Evolutionary conservation across 1,139 yeast genomes (phyloP).

Genomic region (Entelexis paramagnoliae): DNA sequence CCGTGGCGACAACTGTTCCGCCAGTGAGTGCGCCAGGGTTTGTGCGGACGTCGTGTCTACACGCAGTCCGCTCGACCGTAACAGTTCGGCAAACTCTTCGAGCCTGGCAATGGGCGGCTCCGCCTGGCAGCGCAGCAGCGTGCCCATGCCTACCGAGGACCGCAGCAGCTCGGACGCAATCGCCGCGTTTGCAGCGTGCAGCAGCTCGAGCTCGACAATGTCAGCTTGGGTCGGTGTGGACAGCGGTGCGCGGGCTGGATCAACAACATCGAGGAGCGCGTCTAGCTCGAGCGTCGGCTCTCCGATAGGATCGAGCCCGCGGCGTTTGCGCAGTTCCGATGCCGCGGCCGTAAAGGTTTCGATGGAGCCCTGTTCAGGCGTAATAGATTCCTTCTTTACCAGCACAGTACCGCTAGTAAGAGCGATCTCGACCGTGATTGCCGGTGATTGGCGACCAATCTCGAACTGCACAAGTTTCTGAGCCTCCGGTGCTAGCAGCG

Average conservation of each 20-base stretch:
- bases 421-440: constrained; percentile 73
- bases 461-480: constrained; percentile 48
- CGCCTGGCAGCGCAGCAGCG: constrained; percentile 79
- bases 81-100: constrained; percentile 66
- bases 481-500: constrained; percentile 52
- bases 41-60: constrained; percentile 70
- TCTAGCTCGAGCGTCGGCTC: constrained; percentile 18
- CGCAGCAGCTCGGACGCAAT: constrained; percentile 67
- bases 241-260: constrained; percentile 35
- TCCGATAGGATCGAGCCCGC: constrained; percentile 14
- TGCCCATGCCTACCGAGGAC: constrained; percentile 58
- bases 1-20: constrained; percentile 51
- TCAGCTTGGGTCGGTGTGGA: constrained; percentile 54
- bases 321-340: constrained; percentile 11
- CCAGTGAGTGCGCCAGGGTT: constrained; percentile 60
- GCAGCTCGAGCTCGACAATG: constrained; percentile 60
- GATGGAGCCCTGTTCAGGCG: constrained; percentile 4
- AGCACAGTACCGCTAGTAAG: constrained; percentile 46
- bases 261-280: constrained; percentile 19
- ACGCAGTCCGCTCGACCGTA: constrained; percentile 46
- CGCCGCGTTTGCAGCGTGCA: constrained; percentile 72
- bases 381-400: constrained; percentile 40
- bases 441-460: constrained; percentile 50
- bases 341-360: constrained; percentile 8
- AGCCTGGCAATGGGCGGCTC: constrained; percentile 75